Evolutionary conservation across 2,329 filamentous ascomycete species (phyloP), one percentile per base, ranked within the genome.

Genomic region (Arthrobotrys conoides): DNA sequence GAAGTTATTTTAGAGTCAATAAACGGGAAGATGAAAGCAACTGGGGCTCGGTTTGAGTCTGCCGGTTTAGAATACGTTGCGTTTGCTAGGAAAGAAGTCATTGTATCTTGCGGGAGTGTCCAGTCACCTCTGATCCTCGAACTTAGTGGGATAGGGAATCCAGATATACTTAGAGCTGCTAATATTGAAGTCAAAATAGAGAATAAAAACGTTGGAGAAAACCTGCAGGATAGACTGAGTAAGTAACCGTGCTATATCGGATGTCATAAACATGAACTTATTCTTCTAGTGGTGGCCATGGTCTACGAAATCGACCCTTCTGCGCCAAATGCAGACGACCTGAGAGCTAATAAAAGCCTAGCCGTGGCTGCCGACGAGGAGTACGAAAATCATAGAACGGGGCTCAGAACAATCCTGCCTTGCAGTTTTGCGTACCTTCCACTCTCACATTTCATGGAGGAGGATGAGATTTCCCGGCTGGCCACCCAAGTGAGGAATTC

Each of bases 51-150:
- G 12, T 87, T 88, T 80, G 83, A 80, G 8, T 82, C 84, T 30
- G 82, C 83, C 5, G 85, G 85, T 1, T 78, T 83, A 2, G 57
- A 64, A 44, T 67, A 71, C 20, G 30, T 53, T 38, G 72, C 44
- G 1, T 41, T n/a, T 5, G 72, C 85, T 80, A 9, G 84, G 81
- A 80, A 83, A 65, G 90, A 91, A 80, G 86, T 91, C 10, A 86
- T 92, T 44, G 83, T 92, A 1, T 87, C 87, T 3, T 89, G 89
- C 0, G 90, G 90, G 0, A 87, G 86, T 30, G 84, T 88, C 48
- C 87, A 87, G 81, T 89, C 88, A 9, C 90, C 87, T 4, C 89
- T 88, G 83, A 84, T 89, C 16, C 86, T 88, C n/a, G 89, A 91
- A 80, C 84, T 90, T 1, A 90, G 89, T 0, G 90, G 90, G 0